Evolutionary conservation across 176 grass and related monocot genomes (phyloP), one percentile per base, ranked within the genome.

Genomic region (Miscanthus lutarioriparius): DNA sequence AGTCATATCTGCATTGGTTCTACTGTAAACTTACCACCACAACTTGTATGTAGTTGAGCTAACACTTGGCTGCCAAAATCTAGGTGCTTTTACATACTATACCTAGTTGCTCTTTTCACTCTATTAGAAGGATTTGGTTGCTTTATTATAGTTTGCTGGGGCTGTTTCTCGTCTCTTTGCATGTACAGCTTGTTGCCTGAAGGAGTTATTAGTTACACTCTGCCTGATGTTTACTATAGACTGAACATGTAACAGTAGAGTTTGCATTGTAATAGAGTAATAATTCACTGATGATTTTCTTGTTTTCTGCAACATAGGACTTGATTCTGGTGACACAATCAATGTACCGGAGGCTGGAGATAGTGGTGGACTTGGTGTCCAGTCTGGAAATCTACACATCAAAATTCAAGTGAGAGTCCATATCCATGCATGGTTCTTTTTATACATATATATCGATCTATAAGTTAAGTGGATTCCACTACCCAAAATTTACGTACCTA

Each of bases 281-380:
- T 41, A 20, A 70, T 65, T 44, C 35, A 43, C 43, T 67, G 35
- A 53, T 49, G 7, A 76, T 51, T 13, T 45, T 81, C 36, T 81
- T 75, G 56, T 70, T 85, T 86, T 75, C 54, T 74, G 87, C 80
- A 81, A 86, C 15, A 70, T 88, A 98, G 96, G 96, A 79, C 80
- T 98, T 44, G 91, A 93, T 87, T 93, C 91, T 75, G 96, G 85
- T 17, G 92, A 98, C 87, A 90, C 85, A 85, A 93, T 98, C 89
- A 75, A 84, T 87, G 93, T 98, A 76, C n/a, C 22, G 17, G 85
- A 82, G 74, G 96, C 87, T 70, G 96, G 96, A 85, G 88, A 98
- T 92, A 89, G 89, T 56, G 96, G 96, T 80, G 77, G 89, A 47
- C 74, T 70, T 83, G 96, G 89, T 49, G 80, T 76, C 30, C 86